A percentile compares a stretch with the other conserved stretches of the same genome.
Conservation (phyloP, 352 stramenopile genomes). For the Globisporangium iwayamae region DNA sequence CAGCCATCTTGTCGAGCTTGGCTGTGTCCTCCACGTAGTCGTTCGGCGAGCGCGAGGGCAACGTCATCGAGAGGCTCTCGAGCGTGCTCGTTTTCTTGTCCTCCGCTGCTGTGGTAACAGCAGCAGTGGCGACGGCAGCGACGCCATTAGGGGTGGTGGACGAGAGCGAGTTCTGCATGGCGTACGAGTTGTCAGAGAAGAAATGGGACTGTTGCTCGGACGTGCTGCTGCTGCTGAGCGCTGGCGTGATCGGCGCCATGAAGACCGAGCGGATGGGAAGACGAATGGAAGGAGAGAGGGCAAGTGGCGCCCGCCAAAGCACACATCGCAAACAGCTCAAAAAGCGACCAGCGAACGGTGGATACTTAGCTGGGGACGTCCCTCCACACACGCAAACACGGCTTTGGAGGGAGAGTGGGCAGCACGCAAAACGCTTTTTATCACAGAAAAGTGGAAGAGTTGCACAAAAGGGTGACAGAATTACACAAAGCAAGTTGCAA, state of each 20-base stretch:
- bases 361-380: constrained; percentile 8
- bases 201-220: constrained; percentile 15
- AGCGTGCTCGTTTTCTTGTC: constrained; percentile 21
- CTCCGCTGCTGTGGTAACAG: constrained; percentile 1
- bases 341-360: neutral
- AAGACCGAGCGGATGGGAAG: constrained; percentile 2
- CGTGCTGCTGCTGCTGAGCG: constrained; percentile 15
- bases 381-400: neutral
- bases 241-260: constrained; percentile 42
- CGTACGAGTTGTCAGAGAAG: neutral
- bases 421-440: neutral
- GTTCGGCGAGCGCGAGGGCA: constrained; percentile 46
- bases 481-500: neutral
- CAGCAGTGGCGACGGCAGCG: neutral
- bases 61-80: constrained; percentile 58
- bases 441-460: neutral
- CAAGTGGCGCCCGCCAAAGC: neutral
- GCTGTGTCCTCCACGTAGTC: constrained; percentile 73
- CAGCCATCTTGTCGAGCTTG: constrained; percentile 92
- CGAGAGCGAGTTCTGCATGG: constrained; percentile 38
- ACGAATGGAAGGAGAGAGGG: constrained; percentile 14
- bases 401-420: neutral
- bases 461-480: neutral
- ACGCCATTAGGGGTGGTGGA: neutral
- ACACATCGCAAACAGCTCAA: neutral